Evolutionary conservation across 257 asterid genomes (phyloP), one percentile per base, ranked within the genome.

Genomic region (Misopates orontium): DNA sequence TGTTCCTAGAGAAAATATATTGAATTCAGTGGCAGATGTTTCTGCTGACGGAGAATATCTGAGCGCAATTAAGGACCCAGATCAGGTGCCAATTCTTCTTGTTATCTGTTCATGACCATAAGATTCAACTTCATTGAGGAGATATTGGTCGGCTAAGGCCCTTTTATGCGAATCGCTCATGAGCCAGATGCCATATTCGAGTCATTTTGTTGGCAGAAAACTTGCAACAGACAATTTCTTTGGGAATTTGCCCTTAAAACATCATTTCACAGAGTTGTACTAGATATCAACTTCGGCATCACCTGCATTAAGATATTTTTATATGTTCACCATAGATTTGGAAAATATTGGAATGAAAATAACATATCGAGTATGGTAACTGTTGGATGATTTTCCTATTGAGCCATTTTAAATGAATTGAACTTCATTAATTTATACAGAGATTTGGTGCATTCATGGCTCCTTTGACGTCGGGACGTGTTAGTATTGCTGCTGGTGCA

Each of bases 381-480:
- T 28, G 4, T 28, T 28, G 3, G 36, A 2, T 28, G 7, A 2
- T 28, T 2, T 28, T 28, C 36, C 7, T 28, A 7, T 28, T 2
- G 7, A 7, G n/a, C 24, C 5, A 11, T 62, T 53, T 25, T 11
- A 28, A 56, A 53, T 63, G 55, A 67, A 67, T 66, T 69, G 50
- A 55, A 56, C 36, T 44, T 44, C 21, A 42, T 67, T 49, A 53
- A 40, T 68, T 59, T 69, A 61, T 81, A 51, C 93, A 94, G 99
- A 82, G 97, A 49, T 94, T 90, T 73, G 99, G 91, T 58, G 97
- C 97, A 32, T 88, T 94, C 80, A 78, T 94, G 95, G 96, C 97
- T 44, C 99, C 96, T 40, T 85, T 86, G 88, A 94, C 97, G 55
- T 87, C 97, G 56, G 99, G 99, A 11, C 97, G 97, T 53, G 99